These are phyloP conservation scores for Lycium ferocissimum DNA, from an alignment of 257 asterid genomes.

Conservation along the genomic window DNA sequence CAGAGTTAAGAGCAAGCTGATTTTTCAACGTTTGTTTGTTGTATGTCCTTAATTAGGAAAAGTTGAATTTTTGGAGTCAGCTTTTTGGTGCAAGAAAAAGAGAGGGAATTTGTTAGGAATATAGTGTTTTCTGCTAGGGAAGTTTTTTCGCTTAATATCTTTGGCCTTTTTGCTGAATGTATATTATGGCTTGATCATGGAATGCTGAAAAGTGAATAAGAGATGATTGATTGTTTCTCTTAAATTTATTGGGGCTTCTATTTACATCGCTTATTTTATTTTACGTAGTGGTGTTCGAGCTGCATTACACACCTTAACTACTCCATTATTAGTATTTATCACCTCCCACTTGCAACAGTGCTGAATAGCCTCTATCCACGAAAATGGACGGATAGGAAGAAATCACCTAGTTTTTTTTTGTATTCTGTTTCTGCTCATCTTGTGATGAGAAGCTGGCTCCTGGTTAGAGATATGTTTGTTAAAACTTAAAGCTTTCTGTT, in stretches of 20 bases:
- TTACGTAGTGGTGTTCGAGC: no score
- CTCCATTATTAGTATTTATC: no score
- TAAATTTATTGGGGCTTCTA: not conserved
- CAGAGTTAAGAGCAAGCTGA: slow-evolving; percentile 41
- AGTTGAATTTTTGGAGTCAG: no score
- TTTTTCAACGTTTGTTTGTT: not conserved
- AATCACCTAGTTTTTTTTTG: no score
- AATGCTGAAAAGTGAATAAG: not conserved
- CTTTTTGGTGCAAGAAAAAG: not conserved
- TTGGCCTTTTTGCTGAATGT: not conserved
- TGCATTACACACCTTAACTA: no score
- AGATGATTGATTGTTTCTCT: not conserved
- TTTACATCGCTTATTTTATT: not conserved
- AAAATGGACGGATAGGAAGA: no score
- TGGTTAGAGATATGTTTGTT: no score
- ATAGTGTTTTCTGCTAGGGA: not conserved
- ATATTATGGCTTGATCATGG: not conserved
- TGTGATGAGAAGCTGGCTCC: no score
- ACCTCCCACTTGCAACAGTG: no score
- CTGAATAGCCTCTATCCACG: no score
- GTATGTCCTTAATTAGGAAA: not conserved
- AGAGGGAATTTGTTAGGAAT: not conserved
- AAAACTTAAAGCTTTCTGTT: no score
- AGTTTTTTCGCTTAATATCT: slow-evolving; percentile 28
- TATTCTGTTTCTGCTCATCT: no score